Percentiles rank a stretch among this genome's conserved stretches.
Conservation (phyloP, 306 rosid genomes). For the Ziziphus jujuba region DNA sequence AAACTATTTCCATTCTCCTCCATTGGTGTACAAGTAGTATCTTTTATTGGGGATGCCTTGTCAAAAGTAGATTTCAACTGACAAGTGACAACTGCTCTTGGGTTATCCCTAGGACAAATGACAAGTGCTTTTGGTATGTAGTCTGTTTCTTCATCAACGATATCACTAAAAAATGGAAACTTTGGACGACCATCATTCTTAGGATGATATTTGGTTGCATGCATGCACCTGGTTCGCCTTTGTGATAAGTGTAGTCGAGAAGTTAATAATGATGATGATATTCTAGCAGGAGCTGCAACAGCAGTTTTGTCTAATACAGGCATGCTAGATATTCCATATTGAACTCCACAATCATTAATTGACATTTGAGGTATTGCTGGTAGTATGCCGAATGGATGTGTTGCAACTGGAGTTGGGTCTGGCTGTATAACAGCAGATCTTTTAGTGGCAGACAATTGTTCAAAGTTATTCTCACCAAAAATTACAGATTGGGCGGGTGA, state of each 20-base stretch:
- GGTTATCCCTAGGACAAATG: conserved; percentile 95
- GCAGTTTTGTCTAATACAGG: conserved; percentile 87
- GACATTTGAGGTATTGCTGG: conserved; percentile 98
- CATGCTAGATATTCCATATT: conserved; percentile 97
- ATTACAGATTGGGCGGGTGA: conserved; percentile 47
- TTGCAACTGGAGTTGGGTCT: conserved; percentile 55
- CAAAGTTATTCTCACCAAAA: conserved; percentile 63
- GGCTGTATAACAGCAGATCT: conserved; percentile 54
- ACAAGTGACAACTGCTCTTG: conserved; percentile 89
- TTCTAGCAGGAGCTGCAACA: conserved; percentile 70
- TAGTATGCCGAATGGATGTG: conserved; percentile 95
- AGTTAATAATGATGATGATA: conserved; percentile 81
- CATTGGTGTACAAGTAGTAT: conserved; percentile 34
- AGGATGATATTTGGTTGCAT: conserved; percentile 76
- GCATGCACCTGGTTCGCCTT: conserved; percentile 71
- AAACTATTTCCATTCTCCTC: conserved; percentile 86
- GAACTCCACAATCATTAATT: conserved; percentile 81
- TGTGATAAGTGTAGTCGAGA: conserved; percentile 94
- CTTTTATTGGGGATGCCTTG: conserved; percentile 53
- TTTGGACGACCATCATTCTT: conserved; percentile 72
- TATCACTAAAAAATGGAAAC: conserved; percentile 91
- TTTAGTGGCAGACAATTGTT: conserved; percentile 57
- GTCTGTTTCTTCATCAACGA: conserved; percentile 71
- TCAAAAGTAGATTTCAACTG: conserved; percentile 59
- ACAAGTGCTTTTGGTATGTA: conserved; percentile 88